phyloP scores from a whole-genome alignment of 768 basidiomycete species.

The Calocybe cyanea region DNA sequence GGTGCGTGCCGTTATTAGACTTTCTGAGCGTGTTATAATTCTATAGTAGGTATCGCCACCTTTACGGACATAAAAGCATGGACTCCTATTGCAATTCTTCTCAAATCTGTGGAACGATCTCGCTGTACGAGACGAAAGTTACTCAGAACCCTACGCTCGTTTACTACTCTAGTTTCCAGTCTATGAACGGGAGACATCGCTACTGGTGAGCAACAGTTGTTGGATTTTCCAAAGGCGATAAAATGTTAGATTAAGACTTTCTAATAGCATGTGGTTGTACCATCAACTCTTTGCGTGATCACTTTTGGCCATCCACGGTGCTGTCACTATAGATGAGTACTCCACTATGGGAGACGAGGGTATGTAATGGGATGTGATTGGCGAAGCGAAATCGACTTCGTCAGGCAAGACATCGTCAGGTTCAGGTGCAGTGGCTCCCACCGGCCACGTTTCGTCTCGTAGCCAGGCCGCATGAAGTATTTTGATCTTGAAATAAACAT shows the following conservation, averaged over 20 bases:
- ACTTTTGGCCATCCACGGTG: conserved; percentile 22
- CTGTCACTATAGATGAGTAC: conserved; percentile 21
- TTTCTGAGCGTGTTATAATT: conserved; percentile 8
- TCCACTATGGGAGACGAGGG: conserved; percentile 9
- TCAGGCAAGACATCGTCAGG: conserved; percentile 49
- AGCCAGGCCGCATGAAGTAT: conserved; percentile 74
- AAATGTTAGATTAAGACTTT: not conserved
- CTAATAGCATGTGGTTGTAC: not conserved
- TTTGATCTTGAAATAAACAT: conserved; percentile 50
- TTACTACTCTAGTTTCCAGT: not conserved
- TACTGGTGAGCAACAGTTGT: not conserved
- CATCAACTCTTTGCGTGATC: conserved; percentile 2
- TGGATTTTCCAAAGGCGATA: too few relatives aligned
- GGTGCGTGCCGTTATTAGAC: conserved; percentile 44
- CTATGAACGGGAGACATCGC: not conserved
- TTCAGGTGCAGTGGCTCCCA: conserved; percentile 53
- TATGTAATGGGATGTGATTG: conserved; percentile 12
- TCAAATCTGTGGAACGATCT: conserved; percentile 8
- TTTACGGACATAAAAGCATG: conserved; percentile 51
- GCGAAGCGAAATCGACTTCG: conserved; percentile 8
- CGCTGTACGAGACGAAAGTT: not conserved
- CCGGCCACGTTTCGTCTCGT: conserved; percentile 75
- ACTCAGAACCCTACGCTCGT: not conserved
- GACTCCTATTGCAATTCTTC: conserved; percentile 2
- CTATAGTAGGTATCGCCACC: conserved; percentile 70